Conservation (phyloP, 2,329 filamentous ascomycete species). For the Rhynchosporium agropyri region DNA sequence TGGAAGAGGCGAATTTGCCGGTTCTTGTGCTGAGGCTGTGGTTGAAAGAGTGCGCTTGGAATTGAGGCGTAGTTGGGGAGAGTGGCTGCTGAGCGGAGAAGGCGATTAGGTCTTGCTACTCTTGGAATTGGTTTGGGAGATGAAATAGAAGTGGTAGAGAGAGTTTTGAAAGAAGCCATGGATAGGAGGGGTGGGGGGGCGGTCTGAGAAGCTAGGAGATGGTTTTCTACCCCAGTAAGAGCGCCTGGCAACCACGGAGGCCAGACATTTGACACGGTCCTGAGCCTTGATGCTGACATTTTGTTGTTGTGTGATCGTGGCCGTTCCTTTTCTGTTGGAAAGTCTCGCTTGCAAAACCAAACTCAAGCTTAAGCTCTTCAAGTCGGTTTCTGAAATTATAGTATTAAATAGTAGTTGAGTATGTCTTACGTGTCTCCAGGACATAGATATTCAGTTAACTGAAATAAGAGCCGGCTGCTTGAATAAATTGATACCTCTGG, state of each 20-base stretch:
- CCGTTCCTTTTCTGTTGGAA: not conserved
- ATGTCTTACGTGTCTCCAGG: conserved; percentile 7
- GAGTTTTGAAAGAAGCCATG: conserved; percentile 21
- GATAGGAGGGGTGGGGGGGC: conserved; percentile 21
- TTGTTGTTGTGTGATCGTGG: not conserved
- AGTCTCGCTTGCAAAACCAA: not conserved
- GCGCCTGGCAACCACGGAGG: conserved; percentile 28
- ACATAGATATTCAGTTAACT: not conserved
- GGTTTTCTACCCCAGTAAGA: conserved; percentile 22
- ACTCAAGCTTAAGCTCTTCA: not conserved
- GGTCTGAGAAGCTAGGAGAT: conserved; percentile 13
- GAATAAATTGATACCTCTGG: not conserved
- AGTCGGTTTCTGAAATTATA: not conserved
- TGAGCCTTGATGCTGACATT: conserved; percentile 20
- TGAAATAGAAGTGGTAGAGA: conserved; percentile 5
- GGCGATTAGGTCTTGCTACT: conserved; percentile 13
- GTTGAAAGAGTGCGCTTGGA: conserved; percentile 9
- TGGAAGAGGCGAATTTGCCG: conserved; percentile 10
- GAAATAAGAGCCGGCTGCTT: not conserved
- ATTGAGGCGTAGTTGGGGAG: conserved; percentile 4
- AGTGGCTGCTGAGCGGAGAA: conserved; percentile 4
- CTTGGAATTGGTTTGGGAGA: not conserved
- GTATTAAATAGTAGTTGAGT: not conserved
- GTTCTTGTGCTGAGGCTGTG: conserved; percentile 6
- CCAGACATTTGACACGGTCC: conserved; percentile 26